Evolutionary conservation across 192 early-diverging fungal genomes (phyloP).

Genomic region (Entomortierella parvispora): DNA sequence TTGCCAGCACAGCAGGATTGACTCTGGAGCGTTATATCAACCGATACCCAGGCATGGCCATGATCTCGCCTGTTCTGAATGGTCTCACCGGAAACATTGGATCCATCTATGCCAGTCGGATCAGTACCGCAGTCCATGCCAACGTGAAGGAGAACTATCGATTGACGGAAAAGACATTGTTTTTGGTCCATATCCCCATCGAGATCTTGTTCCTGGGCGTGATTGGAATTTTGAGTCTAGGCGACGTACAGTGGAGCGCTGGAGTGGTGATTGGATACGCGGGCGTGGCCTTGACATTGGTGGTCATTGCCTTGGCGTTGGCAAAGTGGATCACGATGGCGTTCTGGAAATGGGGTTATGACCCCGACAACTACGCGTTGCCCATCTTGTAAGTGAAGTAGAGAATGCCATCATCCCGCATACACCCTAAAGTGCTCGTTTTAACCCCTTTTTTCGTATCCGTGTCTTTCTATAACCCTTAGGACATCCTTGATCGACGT

Average conservation of each 20-base stretch:
- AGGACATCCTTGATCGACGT: constrained; percentile 81
- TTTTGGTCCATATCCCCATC: constrained; percentile 78
- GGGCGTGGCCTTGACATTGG: constrained; percentile 29
- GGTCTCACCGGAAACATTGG: constrained; percentile 82
- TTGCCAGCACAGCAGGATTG: constrained; percentile 74
- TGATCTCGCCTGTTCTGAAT: constrained; percentile 76
- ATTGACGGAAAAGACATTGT: constrained; percentile 65
- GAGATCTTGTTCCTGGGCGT: constrained; percentile 68
- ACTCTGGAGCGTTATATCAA: constrained; percentile 75
- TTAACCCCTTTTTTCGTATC: background rate
- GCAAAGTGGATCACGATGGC: constrained; percentile 64
- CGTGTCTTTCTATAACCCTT: constrained; percentile 35
- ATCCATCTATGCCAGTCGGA: constrained; percentile 80
- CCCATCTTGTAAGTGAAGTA: constrained; percentile 74
- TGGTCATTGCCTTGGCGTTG: constrained; percentile 61
- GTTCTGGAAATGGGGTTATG: constrained; percentile 74
- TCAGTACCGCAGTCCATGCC: constrained; percentile 78
- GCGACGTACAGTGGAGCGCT: constrained; percentile 44
- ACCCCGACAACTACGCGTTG: constrained; percentile 79
- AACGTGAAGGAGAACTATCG: constrained; percentile 58
- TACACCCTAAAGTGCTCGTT: background rate
- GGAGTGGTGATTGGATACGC: constrained; percentile 28
- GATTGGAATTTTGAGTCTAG: constrained; percentile 27
- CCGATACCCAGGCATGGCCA: constrained; percentile 69
- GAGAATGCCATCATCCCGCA: background rate